Evolutionary conservation across 2,329 filamentous ascomycete species (phyloP).

Genomic region (Monosporascus sp.): DNA sequence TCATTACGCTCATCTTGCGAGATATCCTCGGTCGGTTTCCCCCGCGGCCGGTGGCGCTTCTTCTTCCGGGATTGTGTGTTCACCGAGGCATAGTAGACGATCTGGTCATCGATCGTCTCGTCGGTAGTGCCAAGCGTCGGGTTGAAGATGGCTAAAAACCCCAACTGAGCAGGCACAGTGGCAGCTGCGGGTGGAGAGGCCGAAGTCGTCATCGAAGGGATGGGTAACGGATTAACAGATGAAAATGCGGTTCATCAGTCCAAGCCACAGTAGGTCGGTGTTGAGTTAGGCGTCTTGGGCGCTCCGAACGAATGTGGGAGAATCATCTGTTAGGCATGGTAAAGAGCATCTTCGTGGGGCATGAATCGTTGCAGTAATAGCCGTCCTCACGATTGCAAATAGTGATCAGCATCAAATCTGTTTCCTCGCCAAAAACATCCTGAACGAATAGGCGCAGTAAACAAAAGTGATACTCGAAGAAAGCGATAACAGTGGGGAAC

Average conservation of each 20-base stretch:
- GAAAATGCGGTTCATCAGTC: no score
- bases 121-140: slow-evolving; percentile 60
- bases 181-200: slow-evolving; percentile 16
- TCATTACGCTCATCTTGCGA: slow-evolving; percentile 72
- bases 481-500: no score
- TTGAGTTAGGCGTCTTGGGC: no score
- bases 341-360: neutral
- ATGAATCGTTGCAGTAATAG: no score
- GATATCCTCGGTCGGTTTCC: slow-evolving; percentile 37
- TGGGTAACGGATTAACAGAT: no score
- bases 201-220: slow-evolving; percentile 12
- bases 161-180: slow-evolving; percentile 74
- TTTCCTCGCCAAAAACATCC: no score
- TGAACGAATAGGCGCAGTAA: no score
- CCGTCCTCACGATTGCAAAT: no score
- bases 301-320: no score
- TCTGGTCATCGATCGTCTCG: slow-evolving; percentile 72
- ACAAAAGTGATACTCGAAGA: no score
- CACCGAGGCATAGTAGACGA: slow-evolving; percentile 84
- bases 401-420: no score
- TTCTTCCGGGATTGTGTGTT: slow-evolving; percentile 31
- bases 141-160: slow-evolving; percentile 93
- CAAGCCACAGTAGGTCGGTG: no score
- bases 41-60: slow-evolving; percentile 34
- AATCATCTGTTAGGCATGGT: neutral